Base-by-base conservation (phyloP, 331 rosid genomes). In the Rhamnella rubrinervis region DNA sequence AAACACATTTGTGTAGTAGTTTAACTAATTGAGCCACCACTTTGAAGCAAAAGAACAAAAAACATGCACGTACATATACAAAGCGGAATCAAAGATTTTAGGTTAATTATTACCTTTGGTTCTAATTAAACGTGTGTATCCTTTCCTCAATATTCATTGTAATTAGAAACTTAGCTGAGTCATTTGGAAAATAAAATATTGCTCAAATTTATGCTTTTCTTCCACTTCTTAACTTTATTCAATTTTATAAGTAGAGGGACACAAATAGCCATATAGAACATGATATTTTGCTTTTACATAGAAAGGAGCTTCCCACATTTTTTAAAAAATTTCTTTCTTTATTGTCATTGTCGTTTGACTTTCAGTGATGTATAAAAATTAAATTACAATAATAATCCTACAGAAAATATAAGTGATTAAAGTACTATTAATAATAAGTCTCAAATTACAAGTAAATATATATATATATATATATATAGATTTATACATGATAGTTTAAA, bases 41-140 rank as follows among this genome's bases (percentile, higher is more conserved):
- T 31, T 52, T 50, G 8, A 51, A 28, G 44, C 44, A 62, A 50
- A 19, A 37, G 20, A 41, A 53, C 6, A 25, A 57, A 40, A 79
- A 16, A 28, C 51, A 64, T 26, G 60, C 58, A 50, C 6, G 6
- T 25, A 16, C 46, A 19, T 25, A 41, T 46, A 17, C 11, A 59
- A 59, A 77, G 69, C 77, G 10, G 4, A 46, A 66, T n/a, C 26
- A 60, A 74, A 23, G 74, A 58, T 58, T 70, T 70, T 37, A 70
- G 58, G 49, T 52, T 19, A 52, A 15, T 17, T 25, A 15, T 25
- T 18, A 46, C 59, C 66, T 70, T 59, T 70, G 10, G 4, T 31
- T 31, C 35, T 2, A 31, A 31, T 3, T 31, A 31, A 31, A 31
- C 4, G 35, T 31, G 35, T 31, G 35, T 31, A 31, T 31, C 5